phyloP scores from a whole-genome alignment of 2,329 filamentous ascomycete species.

The Botrytis aclada region DNA sequence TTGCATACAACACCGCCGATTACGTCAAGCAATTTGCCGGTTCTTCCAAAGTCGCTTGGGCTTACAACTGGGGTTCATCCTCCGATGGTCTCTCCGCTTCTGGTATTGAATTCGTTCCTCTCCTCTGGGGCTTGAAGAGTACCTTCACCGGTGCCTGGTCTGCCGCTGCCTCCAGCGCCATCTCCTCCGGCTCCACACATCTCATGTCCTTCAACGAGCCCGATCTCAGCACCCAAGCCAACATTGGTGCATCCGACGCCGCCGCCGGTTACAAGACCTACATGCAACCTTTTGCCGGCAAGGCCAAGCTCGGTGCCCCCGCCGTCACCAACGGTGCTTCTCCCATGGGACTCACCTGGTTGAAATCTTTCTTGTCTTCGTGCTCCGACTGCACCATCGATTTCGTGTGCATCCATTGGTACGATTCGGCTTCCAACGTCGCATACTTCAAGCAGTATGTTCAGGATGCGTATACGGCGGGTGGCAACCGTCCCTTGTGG shows the following conservation, averaged over 20 bases:
- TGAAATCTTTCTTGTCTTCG: slow-evolving; percentile 43
- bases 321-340: slow-evolving; percentile 47
- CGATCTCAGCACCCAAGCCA: slow-evolving; percentile 58
- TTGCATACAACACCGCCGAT: slow-evolving; percentile 61
- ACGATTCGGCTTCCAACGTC: slow-evolving; percentile 39
- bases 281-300: slow-evolving; percentile 45
- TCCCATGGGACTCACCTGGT: slow-evolving; percentile 44
- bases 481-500: slow-evolving; percentile 39
- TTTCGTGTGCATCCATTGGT: slow-evolving; percentile 48
- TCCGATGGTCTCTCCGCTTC: slow-evolving; percentile 41
- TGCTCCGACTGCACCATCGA: slow-evolving; percentile 45
- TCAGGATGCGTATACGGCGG: slow-evolving; percentile 38
- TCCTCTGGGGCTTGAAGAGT: slow-evolving; percentile 56
- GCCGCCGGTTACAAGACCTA: slow-evolving; percentile 42
- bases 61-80: slow-evolving; percentile 64
- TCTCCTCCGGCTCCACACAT: slow-evolving; percentile 52
- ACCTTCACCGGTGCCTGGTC: slow-evolving; percentile 49
- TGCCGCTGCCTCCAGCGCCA: slow-evolving; percentile 48
- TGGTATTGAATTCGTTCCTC: slow-evolving; percentile 60
- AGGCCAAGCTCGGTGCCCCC: slow-evolving; percentile 46
- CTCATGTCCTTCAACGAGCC: slow-evolving; percentile 72
- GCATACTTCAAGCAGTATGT: slow-evolving; percentile 45
- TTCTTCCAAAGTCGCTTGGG: slow-evolving; percentile 51
- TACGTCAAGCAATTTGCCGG: slow-evolving; percentile 51
- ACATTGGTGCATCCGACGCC: slow-evolving; percentile 41